Base-by-base conservation (phyloP, 1,284 basidiomycete genomes). In the Farysia itapuensis region DNA sequence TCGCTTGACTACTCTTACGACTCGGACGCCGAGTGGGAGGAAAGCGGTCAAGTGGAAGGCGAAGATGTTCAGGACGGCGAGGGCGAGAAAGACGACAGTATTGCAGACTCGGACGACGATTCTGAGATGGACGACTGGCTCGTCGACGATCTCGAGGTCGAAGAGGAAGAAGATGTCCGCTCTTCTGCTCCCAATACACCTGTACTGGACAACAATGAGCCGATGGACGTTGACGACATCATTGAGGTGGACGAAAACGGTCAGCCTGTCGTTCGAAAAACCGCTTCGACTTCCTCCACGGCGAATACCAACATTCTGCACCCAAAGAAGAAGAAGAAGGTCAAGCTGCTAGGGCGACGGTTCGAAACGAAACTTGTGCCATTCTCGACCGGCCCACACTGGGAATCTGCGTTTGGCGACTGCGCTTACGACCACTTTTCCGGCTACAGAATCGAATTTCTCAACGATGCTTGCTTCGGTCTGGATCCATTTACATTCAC, bases 101-200 rank as follows among this genome's bases (percentile, higher is more conserved):
- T 36, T 2, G 44, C 26, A 13, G 68, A 66, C 2, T 67, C 71
- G 11, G 53, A 52, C 18, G 59, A 56, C n/a, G 72, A 74, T 32
- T 72, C 70, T 4, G 73, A 75, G 44, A 69, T 74, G 70, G 68
- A 71, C 36, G 73, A 74, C 28, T 75, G 70, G 70, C 60, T 75
- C 9, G 72, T 69, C 5, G 72, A 75, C 35, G 73, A 75, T 31
- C 32, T 74, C 16, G 73, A 75, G 39, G 69, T 66, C 11, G 69
- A 65, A n/a, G 67, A 67, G 16, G 67, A 65, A 13, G 66, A 51
- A 14, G 64, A 59, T 18, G 49, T 42, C 14, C 45, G 39, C 14
- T 37, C 35, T 13, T 21, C 42, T 4, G 34, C 38, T 9, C 19
- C 15, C 15, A 16, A 12, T 18, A 19, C 9, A 22, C 21, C 9